phyloP scores from a whole-genome alignment of 257 asterid species.

The Capsicum baccatum region DNA sequence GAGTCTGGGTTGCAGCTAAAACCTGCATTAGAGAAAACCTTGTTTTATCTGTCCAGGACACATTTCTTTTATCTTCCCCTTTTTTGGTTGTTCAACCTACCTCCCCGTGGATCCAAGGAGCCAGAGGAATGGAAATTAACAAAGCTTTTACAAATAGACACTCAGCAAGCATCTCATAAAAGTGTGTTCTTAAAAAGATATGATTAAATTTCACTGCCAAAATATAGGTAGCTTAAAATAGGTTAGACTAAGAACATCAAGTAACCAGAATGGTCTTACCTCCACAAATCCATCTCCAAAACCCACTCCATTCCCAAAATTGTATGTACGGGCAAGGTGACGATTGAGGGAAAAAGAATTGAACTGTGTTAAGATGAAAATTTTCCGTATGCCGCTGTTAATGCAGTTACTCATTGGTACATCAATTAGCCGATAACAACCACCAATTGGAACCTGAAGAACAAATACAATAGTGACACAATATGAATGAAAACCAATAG shows the following conservation, averaged over 20 bases:
- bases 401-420: conserved; percentile 98
- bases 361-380: conserved; percentile 91
- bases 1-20: conserved; percentile 97
- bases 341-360: conserved; percentile 94
- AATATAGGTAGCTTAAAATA: background rate
- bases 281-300: conserved; percentile 98
- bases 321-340: conserved; percentile 83
- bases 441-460: conserved; percentile 91
- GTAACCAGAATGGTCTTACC: conserved; percentile 51
- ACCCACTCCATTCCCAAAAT: conserved; percentile 75
- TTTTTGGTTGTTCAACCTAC: background rate
- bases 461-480: conserved; percentile 13
- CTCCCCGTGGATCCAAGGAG: conserved; percentile 19
- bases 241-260: conserved; percentile 9
- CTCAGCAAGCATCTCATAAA: background rate
- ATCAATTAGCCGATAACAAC: conserved; percentile 91
- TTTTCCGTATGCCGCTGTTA: conserved; percentile 89
- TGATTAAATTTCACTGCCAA: background rate
- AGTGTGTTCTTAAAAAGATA: background rate
- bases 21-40: conserved; percentile 51
- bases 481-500: background rate
- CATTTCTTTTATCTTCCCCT: conserved; percentile 10
- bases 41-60: conserved; percentile 1
- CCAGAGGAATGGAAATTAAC: conserved; percentile 2
- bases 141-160: background rate